Conservation (phyloP, 805 yeast genomes). For the Jamesozyma jinghongensis region DNA sequence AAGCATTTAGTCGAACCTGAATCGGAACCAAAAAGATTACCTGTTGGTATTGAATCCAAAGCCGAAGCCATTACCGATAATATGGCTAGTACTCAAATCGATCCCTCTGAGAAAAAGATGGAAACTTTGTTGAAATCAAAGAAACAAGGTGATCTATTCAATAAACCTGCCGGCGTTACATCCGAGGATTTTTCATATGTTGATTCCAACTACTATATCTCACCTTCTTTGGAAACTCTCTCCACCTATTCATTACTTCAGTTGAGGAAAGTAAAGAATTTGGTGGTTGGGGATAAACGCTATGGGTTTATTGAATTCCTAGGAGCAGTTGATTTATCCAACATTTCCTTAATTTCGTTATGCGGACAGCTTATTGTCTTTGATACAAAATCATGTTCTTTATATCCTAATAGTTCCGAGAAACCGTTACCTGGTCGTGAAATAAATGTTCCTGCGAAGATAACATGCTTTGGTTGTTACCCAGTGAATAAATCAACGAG, state of each 20-base stretch:
- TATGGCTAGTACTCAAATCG: too few species aligned
- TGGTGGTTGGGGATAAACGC: conserved; percentile 65
- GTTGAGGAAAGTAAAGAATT: conserved; percentile 51
- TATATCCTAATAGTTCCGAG: conserved; percentile 58
- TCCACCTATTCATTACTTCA: conserved; percentile 51
- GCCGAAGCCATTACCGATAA: too few species aligned
- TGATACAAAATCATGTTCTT: conserved; percentile 47
- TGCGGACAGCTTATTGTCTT: conserved; percentile 60
- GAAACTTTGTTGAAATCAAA: too few species aligned
- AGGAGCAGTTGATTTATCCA: conserved; percentile 75
- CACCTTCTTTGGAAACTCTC: conserved; percentile 64
- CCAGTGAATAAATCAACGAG: conserved; percentile 68
- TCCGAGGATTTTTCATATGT: conserved; percentile 40
- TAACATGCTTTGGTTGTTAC: conserved; percentile 70
- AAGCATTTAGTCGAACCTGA: neutral
- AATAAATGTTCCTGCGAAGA: conserved; percentile 63
- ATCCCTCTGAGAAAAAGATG: too few species aligned
- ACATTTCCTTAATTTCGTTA: conserved; percentile 50
- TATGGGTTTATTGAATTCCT: conserved; percentile 71
- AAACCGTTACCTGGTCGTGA: conserved; percentile 73
- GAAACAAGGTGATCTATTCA: too few species aligned
- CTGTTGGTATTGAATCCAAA: too few species aligned
- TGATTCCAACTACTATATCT: conserved; percentile 77
- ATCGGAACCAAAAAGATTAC: too few species aligned
- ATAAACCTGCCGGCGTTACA: too few species aligned